These are phyloP conservation scores for Fraxinus xanthoxyloides DNA, from an alignment of 305 asterid species.

Conservation along the genomic window DNA sequence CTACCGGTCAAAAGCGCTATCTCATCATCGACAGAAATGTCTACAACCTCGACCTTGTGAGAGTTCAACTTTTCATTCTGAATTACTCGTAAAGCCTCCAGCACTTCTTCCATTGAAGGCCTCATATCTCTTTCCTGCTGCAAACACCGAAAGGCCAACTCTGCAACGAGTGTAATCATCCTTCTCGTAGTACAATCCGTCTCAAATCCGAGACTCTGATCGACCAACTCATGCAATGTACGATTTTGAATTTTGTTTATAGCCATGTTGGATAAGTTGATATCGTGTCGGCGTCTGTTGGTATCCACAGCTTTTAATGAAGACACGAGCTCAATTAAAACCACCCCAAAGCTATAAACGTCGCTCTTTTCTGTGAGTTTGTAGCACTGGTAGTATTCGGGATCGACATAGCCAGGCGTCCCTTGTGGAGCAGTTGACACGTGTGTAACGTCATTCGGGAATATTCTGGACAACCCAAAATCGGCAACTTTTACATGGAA, in stretches of 20 bases:
- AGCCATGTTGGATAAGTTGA: slow-evolving; percentile 47
- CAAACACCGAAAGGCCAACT: slow-evolving; percentile 46
- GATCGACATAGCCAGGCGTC: slow-evolving; percentile 30
- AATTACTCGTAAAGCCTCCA: slow-evolving; percentile 45
- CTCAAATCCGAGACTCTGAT: slow-evolving; percentile 47
- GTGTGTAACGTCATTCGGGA: slow-evolving; percentile 42
- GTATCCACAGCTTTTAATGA: slow-evolving; percentile 37
- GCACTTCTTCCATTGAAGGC: slow-evolving; percentile 77
- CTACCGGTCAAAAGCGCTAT: slow-evolving; percentile 32
- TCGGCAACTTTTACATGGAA: slow-evolving; percentile 53
- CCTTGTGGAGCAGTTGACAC: slow-evolving; percentile 48
- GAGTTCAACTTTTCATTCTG: slow-evolving; percentile 48
- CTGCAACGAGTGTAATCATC: slow-evolving; percentile 37
- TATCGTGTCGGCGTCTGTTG: slow-evolving; percentile 30
- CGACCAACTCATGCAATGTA: slow-evolving; percentile 59
- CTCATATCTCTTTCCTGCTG: slow-evolving; percentile 50
- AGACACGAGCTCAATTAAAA: slow-evolving; percentile 34
- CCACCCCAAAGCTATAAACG: slow-evolving; percentile 42
- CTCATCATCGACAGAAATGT: slow-evolving; percentile 48
- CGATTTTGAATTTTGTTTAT: slow-evolving; percentile 63
- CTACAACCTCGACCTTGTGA: slow-evolving; percentile 50
- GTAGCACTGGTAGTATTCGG: slow-evolving; percentile 47
- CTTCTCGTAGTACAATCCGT: slow-evolving; percentile 27
- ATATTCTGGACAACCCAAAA: slow-evolving; percentile 45
- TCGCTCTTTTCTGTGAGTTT: slow-evolving; percentile 54